A percentile compares a stretch with the other conserved stretches of the same genome.
Evolutionary conservation across 148 eudicot species (phyloP).

Genomic region (Oxyria digyna): DNA sequence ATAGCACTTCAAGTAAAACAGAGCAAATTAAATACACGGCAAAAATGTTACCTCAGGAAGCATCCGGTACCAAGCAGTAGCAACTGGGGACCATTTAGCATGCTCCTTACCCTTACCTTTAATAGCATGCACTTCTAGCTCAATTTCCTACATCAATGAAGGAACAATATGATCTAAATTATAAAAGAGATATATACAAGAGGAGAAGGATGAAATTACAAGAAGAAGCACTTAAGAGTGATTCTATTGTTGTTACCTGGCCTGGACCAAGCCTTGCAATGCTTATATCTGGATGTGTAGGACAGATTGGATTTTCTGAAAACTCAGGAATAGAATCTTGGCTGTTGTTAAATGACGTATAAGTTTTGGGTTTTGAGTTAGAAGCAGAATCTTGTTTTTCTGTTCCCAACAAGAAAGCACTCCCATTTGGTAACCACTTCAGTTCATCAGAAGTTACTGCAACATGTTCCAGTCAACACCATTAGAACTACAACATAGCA

Average conservation of each 20-base stretch:
- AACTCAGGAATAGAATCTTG: conserved; percentile 64
- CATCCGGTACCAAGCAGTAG: conserved; percentile 97
- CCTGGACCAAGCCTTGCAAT: conserved; percentile 73
- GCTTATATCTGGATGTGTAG: conserved; percentile 43
- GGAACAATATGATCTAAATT: background rate
- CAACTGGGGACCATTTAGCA: conserved; percentile 99
- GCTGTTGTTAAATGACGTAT: conserved; percentile 68
- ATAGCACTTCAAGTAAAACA: background rate
- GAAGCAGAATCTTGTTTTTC: conserved; percentile 35
- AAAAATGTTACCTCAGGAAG: conserved; percentile 67
- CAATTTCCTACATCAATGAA: conserved; percentile 55
- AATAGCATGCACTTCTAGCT: conserved; percentile 92
- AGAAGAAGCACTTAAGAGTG: background rate
- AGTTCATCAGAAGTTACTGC: conserved; percentile 65
- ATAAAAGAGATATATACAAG: background rate
- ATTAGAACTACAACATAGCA: conserved; percentile 4
- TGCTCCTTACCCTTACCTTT: conserved; percentile 88
- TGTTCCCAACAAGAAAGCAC: conserved; percentile 44
- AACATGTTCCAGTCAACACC: conserved; percentile 2
- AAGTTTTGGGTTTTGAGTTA: conserved; percentile 51
- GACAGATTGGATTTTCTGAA: conserved; percentile 44
- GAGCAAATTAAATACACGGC: background rate
- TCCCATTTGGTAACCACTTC: conserved; percentile 76
- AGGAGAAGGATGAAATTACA: background rate
- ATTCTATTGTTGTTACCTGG: conserved; percentile 37